A percentile compares a stretch with the other conserved stretches of the same genome.
Conservation (phyloP, 192 early-diverging fungal species). For the Coemansia sp. region DNA sequence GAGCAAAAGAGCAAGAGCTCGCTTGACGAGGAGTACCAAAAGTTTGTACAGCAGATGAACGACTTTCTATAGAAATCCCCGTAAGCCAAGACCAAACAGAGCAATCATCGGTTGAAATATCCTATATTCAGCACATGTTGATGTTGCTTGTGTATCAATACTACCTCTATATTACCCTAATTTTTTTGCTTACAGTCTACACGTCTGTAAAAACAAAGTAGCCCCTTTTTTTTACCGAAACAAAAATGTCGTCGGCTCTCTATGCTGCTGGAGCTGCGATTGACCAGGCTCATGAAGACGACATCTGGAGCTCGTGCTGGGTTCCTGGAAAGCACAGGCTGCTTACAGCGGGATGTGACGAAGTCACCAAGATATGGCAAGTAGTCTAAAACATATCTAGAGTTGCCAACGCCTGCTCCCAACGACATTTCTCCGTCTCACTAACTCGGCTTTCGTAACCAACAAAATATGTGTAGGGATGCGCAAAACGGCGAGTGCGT, state of each 20-base stretch:
- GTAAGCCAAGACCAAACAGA: not conserved
- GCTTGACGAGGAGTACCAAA: slow-evolving; percentile 67
- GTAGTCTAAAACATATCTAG: not conserved
- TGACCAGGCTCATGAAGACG: slow-evolving; percentile 51
- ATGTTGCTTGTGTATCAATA: not conserved
- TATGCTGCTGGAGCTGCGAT: slow-evolving; percentile 39
- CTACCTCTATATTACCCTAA: not conserved
- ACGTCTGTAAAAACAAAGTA: not conserved
- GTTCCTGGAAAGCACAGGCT: slow-evolving; percentile 46
- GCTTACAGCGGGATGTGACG: slow-evolving; percentile 49
- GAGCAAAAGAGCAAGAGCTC: slow-evolving; percentile 17
- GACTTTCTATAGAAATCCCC: slow-evolving; percentile 29
- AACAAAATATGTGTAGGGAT: slow-evolving; percentile 11
- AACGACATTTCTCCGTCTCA: not conserved
- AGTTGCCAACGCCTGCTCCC: not conserved
- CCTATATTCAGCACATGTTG: not conserved
- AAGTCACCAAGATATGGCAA: slow-evolving; percentile 46
- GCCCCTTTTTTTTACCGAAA: not conserved
- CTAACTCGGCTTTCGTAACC: not conserved
- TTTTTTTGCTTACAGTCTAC: not conserved
- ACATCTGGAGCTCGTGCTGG: slow-evolving; percentile 53
- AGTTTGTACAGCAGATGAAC: slow-evolving; percentile 65
- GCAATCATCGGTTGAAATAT: not conserved
- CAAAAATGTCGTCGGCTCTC: slow-evolving; percentile 40
- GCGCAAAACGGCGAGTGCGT: slow-evolving; percentile 42